phyloP scores from a whole-genome alignment of 2,329 filamentous ascomycete genomes.

The Botrytis squamosa region DNA sequence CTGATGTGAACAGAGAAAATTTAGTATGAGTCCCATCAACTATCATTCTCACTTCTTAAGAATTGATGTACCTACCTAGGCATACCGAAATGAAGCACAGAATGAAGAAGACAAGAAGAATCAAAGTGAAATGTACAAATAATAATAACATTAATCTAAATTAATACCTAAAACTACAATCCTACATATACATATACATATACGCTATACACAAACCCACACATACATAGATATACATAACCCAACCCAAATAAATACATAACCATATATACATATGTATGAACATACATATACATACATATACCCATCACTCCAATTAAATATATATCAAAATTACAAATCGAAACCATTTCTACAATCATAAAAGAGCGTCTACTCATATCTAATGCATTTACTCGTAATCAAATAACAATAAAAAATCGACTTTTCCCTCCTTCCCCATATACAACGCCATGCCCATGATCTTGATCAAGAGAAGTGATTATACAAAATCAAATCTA shows the following conservation, averaged over 20 bases:
- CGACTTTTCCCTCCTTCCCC: not conserved
- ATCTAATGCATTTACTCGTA: slow-evolving; percentile 13
- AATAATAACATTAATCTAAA: not conserved
- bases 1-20: not conserved
- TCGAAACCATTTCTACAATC: slow-evolving; percentile 8
- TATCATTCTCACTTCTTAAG: not conserved
- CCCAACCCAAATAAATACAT: not conserved
- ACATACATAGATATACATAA: slow-evolving; percentile 3
- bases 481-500: slow-evolving; percentile 23
- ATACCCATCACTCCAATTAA: slow-evolving; percentile 14
- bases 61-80: not conserved
- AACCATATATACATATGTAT: not conserved
- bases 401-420: slow-evolving; percentile 3
- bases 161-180: not conserved
- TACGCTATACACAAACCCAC: not conserved
- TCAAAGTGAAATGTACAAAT: not conserved
- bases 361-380: slow-evolving; percentile 12
- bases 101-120: not conserved
- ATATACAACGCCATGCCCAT: not conserved
- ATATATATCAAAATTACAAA: slow-evolving; percentile 3
- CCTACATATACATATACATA: not conserved
- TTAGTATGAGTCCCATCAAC: not conserved
- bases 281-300: not conserved
- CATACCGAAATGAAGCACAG: not conserved
- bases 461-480: not conserved